A percentile compares a stretch with the other conserved stretches of the same genome.
phyloP scores from a whole-genome alignment of 2,329 filamentous ascomycete species.

The Colletotrichum echinochloae region DNA sequence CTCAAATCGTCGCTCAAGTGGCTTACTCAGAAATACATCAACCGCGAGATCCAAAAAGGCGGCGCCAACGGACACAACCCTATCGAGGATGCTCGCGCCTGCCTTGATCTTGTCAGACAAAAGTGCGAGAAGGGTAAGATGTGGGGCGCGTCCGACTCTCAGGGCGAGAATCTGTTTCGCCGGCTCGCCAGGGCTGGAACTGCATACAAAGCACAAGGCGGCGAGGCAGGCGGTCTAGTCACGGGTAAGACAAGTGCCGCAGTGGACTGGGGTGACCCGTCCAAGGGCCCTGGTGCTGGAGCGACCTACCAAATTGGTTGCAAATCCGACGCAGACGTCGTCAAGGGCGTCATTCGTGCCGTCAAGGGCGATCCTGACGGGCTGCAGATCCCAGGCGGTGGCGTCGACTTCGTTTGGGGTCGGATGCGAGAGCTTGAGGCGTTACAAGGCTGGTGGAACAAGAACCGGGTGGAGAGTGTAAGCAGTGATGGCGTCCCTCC shows the following conservation, averaged over 20 bases:
- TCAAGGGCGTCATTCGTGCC: constrained; percentile 66
- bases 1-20: constrained; percentile 93
- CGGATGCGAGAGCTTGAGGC: constrained; percentile 75
- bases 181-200: constrained; percentile 76
- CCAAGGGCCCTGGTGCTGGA: constrained; percentile 66
- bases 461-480: constrained; percentile 58
- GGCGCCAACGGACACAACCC: constrained; percentile 85
- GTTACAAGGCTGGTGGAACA: constrained; percentile 76
- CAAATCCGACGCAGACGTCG: constrained; percentile 69
- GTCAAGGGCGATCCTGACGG: constrained; percentile 69
- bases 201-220: constrained; percentile 71
- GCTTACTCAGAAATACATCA: constrained; percentile 86
- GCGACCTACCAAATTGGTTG: constrained; percentile 70
- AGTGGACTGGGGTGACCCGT: constrained; percentile 89
- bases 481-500: constrained; percentile 52
- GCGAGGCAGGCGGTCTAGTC: constrained; percentile 64
- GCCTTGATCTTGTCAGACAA: constrained; percentile 91
- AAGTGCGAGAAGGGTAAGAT: constrained; percentile 93
- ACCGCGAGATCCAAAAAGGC: constrained; percentile 87
- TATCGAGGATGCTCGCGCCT: constrained; percentile 90
- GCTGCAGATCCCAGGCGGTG: constrained; percentile 67
- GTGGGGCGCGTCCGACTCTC: constrained; percentile 85
- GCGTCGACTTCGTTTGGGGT: constrained; percentile 76
- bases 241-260: constrained; percentile 76
- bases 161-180: constrained; percentile 90